phyloP scores from a whole-genome alignment of 163 green algal species.

The Prototheca wickerhamii region DNA sequence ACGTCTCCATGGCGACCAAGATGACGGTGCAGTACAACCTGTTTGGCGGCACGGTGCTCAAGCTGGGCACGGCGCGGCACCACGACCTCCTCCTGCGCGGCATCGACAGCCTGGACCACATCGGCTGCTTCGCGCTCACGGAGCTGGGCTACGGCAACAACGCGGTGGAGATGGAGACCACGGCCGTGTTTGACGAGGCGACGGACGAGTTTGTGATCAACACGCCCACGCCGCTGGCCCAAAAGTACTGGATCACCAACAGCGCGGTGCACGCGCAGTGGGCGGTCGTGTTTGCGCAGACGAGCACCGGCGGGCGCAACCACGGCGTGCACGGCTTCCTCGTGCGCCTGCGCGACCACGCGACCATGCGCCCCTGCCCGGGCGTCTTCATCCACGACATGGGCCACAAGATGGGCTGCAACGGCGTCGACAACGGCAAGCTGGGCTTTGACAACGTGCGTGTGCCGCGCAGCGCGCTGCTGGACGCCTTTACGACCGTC shows the following conservation, averaged over 20 bases:
- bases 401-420: constrained; percentile 80
- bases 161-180: constrained; percentile 64
- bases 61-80: constrained; percentile 78
- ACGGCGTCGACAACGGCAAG: constrained; percentile 80
- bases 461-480: constrained; percentile 64
- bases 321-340: constrained; percentile 82
- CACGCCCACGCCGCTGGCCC: constrained; percentile 74
- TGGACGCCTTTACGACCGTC: constrained; percentile 72
- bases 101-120: constrained; percentile 65
- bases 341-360: constrained; percentile 61
- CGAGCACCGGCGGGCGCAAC: constrained; percentile 51
- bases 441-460: constrained; percentile 73
- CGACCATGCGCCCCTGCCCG: constrained; percentile 11
- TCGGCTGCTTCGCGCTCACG: constrained; percentile 91
- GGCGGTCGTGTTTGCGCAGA: constrained; percentile 74
- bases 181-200: constrained; percentile 59
- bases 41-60: constrained; percentile 83
- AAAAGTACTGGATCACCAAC: constrained; percentile 87
- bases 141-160: constrained; percentile 87
- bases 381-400: constrained; percentile 80
- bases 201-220: constrained; percentile 74
- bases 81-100: constrained; percentile 66
- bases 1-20: constrained; percentile 70
- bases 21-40: constrained; percentile 83
- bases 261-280: constrained; percentile 62